A percentile compares a stretch with the other conserved stretches of the same genome.
These are phyloP conservation scores for Penicillium frequentans DNA, from an alignment of 2,329 filamentous ascomycete species.

Conservation along the genomic window DNA sequence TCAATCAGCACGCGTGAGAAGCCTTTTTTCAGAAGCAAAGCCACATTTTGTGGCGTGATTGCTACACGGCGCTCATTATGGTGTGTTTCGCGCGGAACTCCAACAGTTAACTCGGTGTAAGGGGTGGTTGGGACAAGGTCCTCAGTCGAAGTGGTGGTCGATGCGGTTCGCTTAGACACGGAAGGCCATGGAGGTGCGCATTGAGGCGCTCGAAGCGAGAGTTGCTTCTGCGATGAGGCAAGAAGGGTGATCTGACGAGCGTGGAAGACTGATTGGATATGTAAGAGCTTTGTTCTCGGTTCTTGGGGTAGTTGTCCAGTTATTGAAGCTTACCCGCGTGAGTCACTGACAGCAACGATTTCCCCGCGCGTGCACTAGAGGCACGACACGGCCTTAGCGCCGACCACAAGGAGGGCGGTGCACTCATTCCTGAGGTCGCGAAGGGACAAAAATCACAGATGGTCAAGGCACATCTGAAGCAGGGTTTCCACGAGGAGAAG, in stretches of 20 bases:
- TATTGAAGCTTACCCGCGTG: slow-evolving; percentile 22
- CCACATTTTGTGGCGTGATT: slow-evolving; percentile 79
- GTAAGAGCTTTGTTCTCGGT: not conserved
- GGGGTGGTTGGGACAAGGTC: slow-evolving; percentile 46
- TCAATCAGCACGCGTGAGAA: slow-evolving; percentile 76
- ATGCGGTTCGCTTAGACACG: slow-evolving; percentile 22
- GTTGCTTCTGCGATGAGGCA: slow-evolving; percentile 7
- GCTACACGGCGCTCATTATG: slow-evolving; percentile 79
- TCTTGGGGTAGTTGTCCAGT: not conserved
- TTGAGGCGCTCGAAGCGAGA: slow-evolving; percentile 5
- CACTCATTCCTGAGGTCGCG: slow-evolving; percentile 23
- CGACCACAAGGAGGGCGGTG: slow-evolving; percentile 24
- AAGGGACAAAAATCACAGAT: not conserved
- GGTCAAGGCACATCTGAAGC: slow-evolving; percentile 6
- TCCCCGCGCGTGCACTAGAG: slow-evolving; percentile 22
- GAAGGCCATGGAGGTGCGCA: slow-evolving; percentile 15
- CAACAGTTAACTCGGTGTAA: slow-evolving; percentile 72
- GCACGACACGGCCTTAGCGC: slow-evolving; percentile 28
- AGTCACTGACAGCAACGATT: slow-evolving; percentile 15
- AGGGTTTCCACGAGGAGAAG: not conserved
- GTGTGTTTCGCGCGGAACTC: slow-evolving; percentile 76
- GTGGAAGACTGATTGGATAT: slow-evolving; percentile 15
- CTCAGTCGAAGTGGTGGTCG: slow-evolving; percentile 19
- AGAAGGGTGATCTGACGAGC: slow-evolving; percentile 12
- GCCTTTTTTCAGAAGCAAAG: slow-evolving; percentile 80